Evolutionary conservation across 768 basidiomycete species (phyloP).

Genomic region (Boletus tylopilopsis): DNA sequence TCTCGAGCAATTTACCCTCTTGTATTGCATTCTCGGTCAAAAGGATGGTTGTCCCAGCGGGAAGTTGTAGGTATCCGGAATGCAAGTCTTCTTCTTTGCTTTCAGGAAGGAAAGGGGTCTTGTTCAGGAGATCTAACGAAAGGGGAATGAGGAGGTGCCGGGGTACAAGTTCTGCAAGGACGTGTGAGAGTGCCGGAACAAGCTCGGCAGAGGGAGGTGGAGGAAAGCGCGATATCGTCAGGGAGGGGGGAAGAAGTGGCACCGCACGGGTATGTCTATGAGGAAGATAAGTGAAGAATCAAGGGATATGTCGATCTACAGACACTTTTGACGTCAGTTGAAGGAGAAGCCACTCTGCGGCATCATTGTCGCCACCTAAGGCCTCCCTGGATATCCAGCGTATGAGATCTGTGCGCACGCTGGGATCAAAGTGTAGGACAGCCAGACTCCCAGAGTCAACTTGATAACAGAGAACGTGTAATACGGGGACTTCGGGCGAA

Average conservation of each 20-base stretch:
- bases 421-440: constrained; percentile 8
- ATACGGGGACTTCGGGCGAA: constrained; percentile 48
- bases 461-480: constrained; percentile 60
- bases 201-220: constrained; percentile 29
- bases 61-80: constrained; percentile 71
- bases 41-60: constrained; percentile 54
- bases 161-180: constrained; percentile 60
- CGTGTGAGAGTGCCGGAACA: constrained; percentile 47
- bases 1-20: constrained; percentile 64
- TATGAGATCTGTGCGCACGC: constrained; percentile 52
- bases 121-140: constrained; percentile 61
- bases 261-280: constrained; percentile 63
- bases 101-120: constrained; percentile 55
- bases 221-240: constrained; percentile 65
- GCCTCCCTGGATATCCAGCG: constrained; percentile 70
- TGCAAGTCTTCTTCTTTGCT: constrained; percentile 69
- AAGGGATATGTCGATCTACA: constrained; percentile 24
- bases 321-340: constrained; percentile 60
- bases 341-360: constrained; percentile 75
- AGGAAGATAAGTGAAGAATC: background rate
- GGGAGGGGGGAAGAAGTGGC: constrained; percentile 61
- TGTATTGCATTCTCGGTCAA: constrained; percentile 63
- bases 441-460: background rate
- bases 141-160: constrained; percentile 53
- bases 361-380: constrained; percentile 61